These are phyloP conservation scores for Mycena polygramma DNA, from an alignment of 768 basidiomycete genomes.

Conservation along the genomic window DNA sequence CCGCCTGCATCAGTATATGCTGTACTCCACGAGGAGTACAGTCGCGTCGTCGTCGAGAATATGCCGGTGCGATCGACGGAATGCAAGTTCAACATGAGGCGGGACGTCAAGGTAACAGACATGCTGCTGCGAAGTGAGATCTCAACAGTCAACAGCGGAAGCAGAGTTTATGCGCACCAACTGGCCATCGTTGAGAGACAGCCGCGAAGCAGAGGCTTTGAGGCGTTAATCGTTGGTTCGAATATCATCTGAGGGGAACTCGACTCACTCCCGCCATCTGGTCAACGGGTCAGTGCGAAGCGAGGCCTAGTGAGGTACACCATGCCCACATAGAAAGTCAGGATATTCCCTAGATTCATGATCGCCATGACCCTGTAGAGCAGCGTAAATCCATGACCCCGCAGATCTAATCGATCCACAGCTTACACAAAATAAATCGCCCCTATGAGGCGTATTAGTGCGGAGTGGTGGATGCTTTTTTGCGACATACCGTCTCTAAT, in stretches of 20 bases:
- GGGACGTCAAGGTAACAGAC: constrained; percentile 30
- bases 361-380: constrained; percentile 17
- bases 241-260: background rate
- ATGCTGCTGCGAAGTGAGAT: constrained; percentile 3
- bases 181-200: constrained; percentile 28
- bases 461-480: too few relatives aligned
- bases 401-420: too few relatives aligned
- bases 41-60: constrained; percentile 22
- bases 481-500: constrained; percentile 34
- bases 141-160: background rate
- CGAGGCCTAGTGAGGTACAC: too few relatives aligned
- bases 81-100: constrained; percentile 34
- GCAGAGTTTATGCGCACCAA: background rate
- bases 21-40: background rate
- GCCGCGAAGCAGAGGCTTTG: constrained; percentile 25
- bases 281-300: background rate
- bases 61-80: constrained; percentile 27
- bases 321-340: constrained; percentile 24
- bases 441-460: too few relatives aligned
- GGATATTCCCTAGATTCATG: constrained; percentile 21
- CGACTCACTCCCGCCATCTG: constrained; percentile 15
- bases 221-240: background rate
- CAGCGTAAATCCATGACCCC: background rate
- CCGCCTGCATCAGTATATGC: background rate
- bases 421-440: constrained; percentile 28